Conservation (phyloP, 176 grass and related monocot species). For the Typha latifolia region DNA sequence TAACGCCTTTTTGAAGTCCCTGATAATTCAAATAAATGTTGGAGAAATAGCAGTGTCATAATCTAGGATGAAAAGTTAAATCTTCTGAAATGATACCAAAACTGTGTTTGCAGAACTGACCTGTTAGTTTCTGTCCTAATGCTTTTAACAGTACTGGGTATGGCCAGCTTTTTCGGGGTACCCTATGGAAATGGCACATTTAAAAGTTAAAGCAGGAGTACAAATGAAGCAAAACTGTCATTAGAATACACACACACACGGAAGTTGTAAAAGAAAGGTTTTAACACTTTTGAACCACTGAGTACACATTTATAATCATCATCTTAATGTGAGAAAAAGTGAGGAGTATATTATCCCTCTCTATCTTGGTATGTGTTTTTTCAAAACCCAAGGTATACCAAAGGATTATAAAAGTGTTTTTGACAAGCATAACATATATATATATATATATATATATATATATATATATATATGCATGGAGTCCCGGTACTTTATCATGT, state of each 20-base stretch:
- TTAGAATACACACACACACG: constrained; percentile 1
- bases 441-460: too few species aligned
- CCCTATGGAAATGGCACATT: constrained; percentile 22
- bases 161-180: constrained; percentile 31
- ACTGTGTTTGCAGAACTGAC: constrained; percentile 27
- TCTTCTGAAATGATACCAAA: neutral
- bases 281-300: too few species aligned
- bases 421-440: too few species aligned
- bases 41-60: constrained; percentile 6
- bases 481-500: too few species aligned
- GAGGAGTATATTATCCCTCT: too few species aligned
- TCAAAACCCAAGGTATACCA: too few species aligned
- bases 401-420: too few species aligned
- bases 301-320: too few species aligned
- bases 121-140: constrained; percentile 46
- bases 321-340: too few species aligned
- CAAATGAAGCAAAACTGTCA: constrained; percentile 1
- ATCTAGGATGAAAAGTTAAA: constrained; percentile 1
- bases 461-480: too few species aligned
- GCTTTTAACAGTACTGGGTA: constrained; percentile 37
- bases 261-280: neutral
- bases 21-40: neutral
- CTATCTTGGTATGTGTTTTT: too few species aligned
- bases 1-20: constrained; percentile 14
- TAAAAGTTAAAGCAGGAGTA: constrained; percentile 10